Conservation (phyloP, 2,329 filamentous ascomycete species). For the Trichoderma arundinaceum region DNA sequence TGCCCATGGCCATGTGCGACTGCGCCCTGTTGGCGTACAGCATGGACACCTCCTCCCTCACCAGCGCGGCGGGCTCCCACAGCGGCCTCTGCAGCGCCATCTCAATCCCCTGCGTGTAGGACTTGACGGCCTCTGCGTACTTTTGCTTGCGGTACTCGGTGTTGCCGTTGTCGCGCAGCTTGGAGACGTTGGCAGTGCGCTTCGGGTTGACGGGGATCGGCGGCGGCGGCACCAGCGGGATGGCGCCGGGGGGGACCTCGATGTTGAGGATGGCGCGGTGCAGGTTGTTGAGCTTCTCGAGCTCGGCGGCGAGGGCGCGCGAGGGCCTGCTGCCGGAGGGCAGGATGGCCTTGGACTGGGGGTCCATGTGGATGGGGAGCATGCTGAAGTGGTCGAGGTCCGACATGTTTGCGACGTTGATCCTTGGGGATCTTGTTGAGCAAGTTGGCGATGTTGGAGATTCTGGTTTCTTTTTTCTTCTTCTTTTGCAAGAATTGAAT, state of each 20-base stretch:
- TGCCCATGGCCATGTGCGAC: constrained; percentile 80
- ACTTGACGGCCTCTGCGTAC: constrained; percentile 74
- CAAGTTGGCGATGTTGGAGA: background rate
- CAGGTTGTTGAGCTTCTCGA: constrained; percentile 76
- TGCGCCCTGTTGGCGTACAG: constrained; percentile 89
- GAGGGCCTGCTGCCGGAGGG: constrained; percentile 41
- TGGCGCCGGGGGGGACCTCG: constrained; percentile 57
- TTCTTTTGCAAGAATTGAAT: background rate
- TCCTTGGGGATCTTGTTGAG: constrained; percentile 6
- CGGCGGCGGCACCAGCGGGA: constrained; percentile 75
- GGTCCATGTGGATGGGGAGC: constrained; percentile 81
- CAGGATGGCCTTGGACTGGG: constrained; percentile 75
- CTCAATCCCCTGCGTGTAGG: constrained; percentile 85
- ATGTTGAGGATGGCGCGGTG: constrained; percentile 72
- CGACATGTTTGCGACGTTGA: constrained; percentile 51
- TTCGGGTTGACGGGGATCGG: constrained; percentile 93
- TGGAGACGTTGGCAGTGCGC: constrained; percentile 83
- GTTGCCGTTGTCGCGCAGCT: constrained; percentile 90
- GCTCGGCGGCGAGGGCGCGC: constrained; percentile 64
- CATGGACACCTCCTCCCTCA: constrained; percentile 80
- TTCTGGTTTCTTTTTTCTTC: background rate
- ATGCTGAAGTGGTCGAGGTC: constrained; percentile 77
- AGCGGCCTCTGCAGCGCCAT: constrained; percentile 83
- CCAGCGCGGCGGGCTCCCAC: constrained; percentile 86
- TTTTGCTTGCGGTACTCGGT: constrained; percentile 77